Percentiles rank a stretch among this genome's conserved stretches.
Evolutionary conservation across 108 stramenopile genomes (phyloP).

Genomic region (Discostella pseudostelligera): DNA sequence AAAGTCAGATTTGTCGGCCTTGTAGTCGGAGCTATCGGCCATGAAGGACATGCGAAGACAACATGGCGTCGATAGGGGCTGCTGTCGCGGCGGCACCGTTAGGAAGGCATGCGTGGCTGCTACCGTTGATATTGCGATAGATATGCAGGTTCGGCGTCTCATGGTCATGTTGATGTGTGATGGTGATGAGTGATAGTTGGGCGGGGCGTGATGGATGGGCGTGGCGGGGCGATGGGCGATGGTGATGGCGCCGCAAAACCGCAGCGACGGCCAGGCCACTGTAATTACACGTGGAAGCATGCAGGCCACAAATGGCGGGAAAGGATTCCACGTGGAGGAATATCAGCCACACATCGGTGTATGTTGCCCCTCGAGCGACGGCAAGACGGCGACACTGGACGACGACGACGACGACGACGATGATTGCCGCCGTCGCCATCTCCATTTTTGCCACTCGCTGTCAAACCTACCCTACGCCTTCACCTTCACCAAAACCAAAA

Average conservation of each 20-base stretch:
- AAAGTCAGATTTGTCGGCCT: slow-evolving; percentile 45
- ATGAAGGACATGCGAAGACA: slow-evolving; percentile 26
- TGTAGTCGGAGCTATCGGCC: slow-evolving; percentile 66
- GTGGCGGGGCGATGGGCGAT: neutral
- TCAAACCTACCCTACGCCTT: too few relatives aligned
- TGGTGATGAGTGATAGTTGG: neutral
- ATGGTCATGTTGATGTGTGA: neutral
- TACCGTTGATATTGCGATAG: slow-evolving; percentile 1
- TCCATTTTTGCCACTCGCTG: too few relatives aligned
- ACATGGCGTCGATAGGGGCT: neutral
- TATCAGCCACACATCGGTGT: neutral
- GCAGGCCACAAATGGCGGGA: neutral
- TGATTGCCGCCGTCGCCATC: too few relatives aligned
- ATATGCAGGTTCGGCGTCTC: neutral
- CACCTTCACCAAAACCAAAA: too few relatives aligned
- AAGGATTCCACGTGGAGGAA: neutral
- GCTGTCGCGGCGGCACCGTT: neutral
- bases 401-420: too few relatives aligned
- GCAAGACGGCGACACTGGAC: too few relatives aligned
- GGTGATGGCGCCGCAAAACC: neutral
- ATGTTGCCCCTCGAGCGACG: too few relatives aligned
- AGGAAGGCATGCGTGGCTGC: slow-evolving; percentile 8
- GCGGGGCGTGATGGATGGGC: neutral
- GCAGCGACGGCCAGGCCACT: neutral
- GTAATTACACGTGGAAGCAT: too few relatives aligned